Evolutionary conservation across 169 alveolate genomes (phyloP), one percentile per base, ranked within the genome.

Genomic region (Plasmodium sp.): DNA sequence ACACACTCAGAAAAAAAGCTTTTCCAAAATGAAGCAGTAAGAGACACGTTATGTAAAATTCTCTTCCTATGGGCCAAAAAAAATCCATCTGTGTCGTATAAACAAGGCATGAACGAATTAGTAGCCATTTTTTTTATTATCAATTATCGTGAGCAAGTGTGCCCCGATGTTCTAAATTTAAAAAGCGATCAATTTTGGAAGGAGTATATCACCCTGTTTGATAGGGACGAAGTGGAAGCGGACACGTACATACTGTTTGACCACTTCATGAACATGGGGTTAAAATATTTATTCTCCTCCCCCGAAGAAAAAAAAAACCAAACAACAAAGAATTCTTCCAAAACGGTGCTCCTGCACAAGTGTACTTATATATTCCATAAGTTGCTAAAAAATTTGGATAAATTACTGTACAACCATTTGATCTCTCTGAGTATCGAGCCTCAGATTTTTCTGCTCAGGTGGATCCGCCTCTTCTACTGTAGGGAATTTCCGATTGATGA

Each of bases 391-490:
- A 93, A 83, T 31, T 81, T 88, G 75, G 97, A 96, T 67, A 71
- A 81, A 36, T 81, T 83, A 36, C 58, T 96, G 79, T 96, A 84
- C 71, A 85, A 84, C 12, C 96, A 96, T 75, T 94, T 96, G 83
- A 94, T 92, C 54, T 86, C 95, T 10, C 93, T 96, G 22, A 96
- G 95, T 41, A 48, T 96, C 45, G 97, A 96, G 43, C 97, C 97
- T 36, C 97, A 96, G 85, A 92, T 96, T 39, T 96, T 96, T 80
- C 83, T 96, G 0, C 96, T 96, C 71, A 77, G 98, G 34, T 97
- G 98, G 98, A 95, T 97, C 22, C 92, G 98, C 73, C 97, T 97
- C 73, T 80, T 97, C 74, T 97, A 96, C 83, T 95, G 98, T 67
- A 92, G 98, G 73, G 98, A 97, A 81, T 95, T 95, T 74, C 96